Percentiles rank a stretch among this genome's conserved stretches.
Evolutionary conservation across 345 rosid species (phyloP).

Genomic region (Conringia planisiliqua): DNA sequence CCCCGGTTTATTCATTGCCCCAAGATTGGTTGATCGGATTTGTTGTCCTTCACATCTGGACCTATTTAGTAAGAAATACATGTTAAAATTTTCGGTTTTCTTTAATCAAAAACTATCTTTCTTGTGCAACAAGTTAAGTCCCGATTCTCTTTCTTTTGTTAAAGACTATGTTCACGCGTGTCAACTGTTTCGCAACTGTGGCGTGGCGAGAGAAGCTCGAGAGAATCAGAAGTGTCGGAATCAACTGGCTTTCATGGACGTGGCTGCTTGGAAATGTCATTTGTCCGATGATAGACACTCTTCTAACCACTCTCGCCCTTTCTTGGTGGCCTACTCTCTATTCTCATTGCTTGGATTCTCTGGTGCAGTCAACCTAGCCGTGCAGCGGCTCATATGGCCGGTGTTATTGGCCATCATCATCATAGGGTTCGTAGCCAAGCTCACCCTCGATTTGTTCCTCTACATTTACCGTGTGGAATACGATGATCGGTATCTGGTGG

Average conservation of each 20-base stretch:
- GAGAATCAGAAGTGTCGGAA: not conserved
- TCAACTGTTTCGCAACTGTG: slow-evolving; percentile 4
- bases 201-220: slow-evolving; percentile 19
- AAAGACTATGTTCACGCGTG: slow-evolving; percentile 5
- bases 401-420: slow-evolving; percentile 1
- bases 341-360: slow-evolving; percentile 18
- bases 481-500: slow-evolving; percentile 21
- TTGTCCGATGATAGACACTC: slow-evolving; percentile 5
- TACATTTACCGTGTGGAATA: not conserved
- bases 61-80: slow-evolving; percentile 14
- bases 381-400: slow-evolving; percentile 21
- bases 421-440: slow-evolving; percentile 6
- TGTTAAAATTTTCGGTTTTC: not conserved
- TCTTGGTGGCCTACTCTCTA: not conserved
- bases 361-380: not conserved
- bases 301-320: slow-evolving; percentile 15
- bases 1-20: slow-evolving; percentile 1
- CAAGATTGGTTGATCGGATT: slow-evolving; percentile 21
- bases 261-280: slow-evolving; percentile 25
- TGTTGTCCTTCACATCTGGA: slow-evolving; percentile 17
- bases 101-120: not conserved
- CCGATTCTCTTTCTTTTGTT: not conserved
- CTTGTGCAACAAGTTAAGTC: not conserved
- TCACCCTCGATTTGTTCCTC: not conserved
- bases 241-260: not conserved